A percentile compares a stretch with the other conserved stretches of the same genome.
Conservation (phyloP, 805 yeast species). For the Yarrowia sp. region DNA sequence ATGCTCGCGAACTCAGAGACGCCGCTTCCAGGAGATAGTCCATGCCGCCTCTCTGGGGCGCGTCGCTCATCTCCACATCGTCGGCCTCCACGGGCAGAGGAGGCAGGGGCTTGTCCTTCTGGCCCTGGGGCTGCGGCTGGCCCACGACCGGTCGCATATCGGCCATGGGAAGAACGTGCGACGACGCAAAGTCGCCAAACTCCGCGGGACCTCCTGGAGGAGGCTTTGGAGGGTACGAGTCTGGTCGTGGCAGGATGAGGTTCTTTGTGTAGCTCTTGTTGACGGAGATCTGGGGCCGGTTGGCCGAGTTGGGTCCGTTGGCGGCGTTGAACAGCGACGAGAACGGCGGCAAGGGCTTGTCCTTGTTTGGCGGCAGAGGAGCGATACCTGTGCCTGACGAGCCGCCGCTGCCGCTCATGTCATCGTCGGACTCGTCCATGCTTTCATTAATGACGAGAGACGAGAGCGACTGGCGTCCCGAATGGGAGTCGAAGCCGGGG, state of each 20-base stretch:
- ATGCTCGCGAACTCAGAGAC: conserved; percentile 42
- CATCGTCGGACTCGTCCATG: conserved; percentile 37
- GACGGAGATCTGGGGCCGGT: conserved; percentile 45
- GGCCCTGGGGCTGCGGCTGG: conserved; percentile 28
- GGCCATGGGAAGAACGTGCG: conserved; percentile 43
- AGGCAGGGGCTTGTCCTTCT: conserved; percentile 45
- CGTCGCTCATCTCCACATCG: conserved; percentile 16
- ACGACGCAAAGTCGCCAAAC: conserved; percentile 39
- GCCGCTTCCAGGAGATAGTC: conserved; percentile 47
- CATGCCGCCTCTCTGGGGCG: conserved; percentile 44
- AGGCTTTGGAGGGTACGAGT: conserved; percentile 45
- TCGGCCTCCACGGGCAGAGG: conserved; percentile 44
- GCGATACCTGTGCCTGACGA: conserved; percentile 8
- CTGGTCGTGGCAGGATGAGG: conserved; percentile 47
- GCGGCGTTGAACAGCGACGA: conserved; percentile 16
- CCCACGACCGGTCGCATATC: conserved; percentile 44
- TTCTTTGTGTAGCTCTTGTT: conserved; percentile 47
- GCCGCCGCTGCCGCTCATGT: conserved; percentile 20
- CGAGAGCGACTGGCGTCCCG: conserved; percentile 44
- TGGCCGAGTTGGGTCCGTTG: conserved; percentile 26
- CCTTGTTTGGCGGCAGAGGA: conserved; percentile 19
- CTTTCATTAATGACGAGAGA: conserved; percentile 42
- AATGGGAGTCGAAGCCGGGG: conserved; percentile 41
- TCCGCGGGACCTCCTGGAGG: conserved; percentile 10
- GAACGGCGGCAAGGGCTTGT: conserved; percentile 30